Evolutionary conservation across 345 rosid species (phyloP), one percentile per base, ranked within the genome.

Genomic region (Crucihimalaya himalaica): DNA sequence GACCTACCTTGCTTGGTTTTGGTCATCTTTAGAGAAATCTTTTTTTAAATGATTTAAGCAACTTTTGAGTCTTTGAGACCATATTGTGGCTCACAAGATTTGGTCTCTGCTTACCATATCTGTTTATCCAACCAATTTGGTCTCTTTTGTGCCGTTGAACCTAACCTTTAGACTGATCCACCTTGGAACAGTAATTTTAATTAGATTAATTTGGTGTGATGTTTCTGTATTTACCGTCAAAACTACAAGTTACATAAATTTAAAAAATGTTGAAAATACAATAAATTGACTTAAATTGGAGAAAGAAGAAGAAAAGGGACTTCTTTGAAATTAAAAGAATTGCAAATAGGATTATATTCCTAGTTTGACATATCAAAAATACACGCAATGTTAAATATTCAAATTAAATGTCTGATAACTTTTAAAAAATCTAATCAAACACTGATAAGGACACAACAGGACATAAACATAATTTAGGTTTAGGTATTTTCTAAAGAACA

Each of bases 11-110:
- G 29, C 45, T 25, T 76, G 65, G 60, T 57, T 55, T 6, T 61
- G 55, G 70, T 61, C 74, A 31, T 23, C 40, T 31, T 52, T 46
- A 66, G 53, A 73, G 70, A 56, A 12, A 34, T 16, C 37, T 64
- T 57, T 67, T 73, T 47, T 27, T 43, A 27, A 65, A 46, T 66
- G 66, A 25, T 28, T 52, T 12, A 12, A 47, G 50, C 18, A 16
- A 31, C 28, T 53, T 53, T 21, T 72, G 73, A 66, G 45, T 20
- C 37, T 21, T 21, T 72, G 68, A 74, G 52, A 28, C 55, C 56
- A 59, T 66, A 51, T 37, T 50, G 28, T 74, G 46, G 68, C 61
- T 58, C 46, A 28, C 45, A 27, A 60, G 28, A 50, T 48, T 14
- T 39, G 60, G 42, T 66, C 42, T 25, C 31, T 28, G 18, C 15